Base-by-base conservation (phyloP, 2,329 filamentous ascomycete species). In the Aspergillus bombycis region DNA sequence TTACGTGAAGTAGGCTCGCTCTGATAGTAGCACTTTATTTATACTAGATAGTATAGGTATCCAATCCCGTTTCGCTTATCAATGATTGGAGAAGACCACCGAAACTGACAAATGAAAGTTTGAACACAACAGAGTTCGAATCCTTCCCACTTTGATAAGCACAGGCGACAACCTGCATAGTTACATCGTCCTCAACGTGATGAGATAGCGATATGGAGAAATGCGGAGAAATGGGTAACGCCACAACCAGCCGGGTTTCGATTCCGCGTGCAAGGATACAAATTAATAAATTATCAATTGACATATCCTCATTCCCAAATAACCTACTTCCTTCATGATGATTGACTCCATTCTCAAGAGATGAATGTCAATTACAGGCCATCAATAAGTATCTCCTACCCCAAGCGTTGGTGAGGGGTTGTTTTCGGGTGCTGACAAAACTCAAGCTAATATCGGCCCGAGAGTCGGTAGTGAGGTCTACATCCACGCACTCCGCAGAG, bases 391-490 rank as follows among this genome's bases (percentile, higher is more conserved):
- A 16, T 30, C 46, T 16, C 4, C 8, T 50, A 48, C 45, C 14
- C 23, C 23, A 19, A 9, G 14, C 2, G 26, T 36, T n/a, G 12
- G 34, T 63, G 65, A 65, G 67, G 67, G 65, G 67, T 62, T 53
- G 23, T 19, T 34, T 54, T 60, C 53, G 57, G 61, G 36, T 45
- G 57, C 45, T 62, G 55, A 61, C 38, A 45, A 65, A 45, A 26
- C 21, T 36, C 14, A 36, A 36, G 14, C 34, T 26, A 23, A 16
- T 41, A 64, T 69, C 67, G 67, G 68, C 60, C 63, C 66, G 67
- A 56, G 16, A 16, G 28, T 70, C 67, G 67, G 64, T 55, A 68
- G 56, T 69, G 48, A n/a, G 12, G 11, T 0, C 1, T n/a, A 65
- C 64, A 61, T 65, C 66, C 66, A 70, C 67, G 41, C 64, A 26